A percentile compares a stretch with the other conserved stretches of the same genome.
Evolutionary conservation across 805 yeast species (phyloP).

Genomic region (Candida multigemmis): DNA sequence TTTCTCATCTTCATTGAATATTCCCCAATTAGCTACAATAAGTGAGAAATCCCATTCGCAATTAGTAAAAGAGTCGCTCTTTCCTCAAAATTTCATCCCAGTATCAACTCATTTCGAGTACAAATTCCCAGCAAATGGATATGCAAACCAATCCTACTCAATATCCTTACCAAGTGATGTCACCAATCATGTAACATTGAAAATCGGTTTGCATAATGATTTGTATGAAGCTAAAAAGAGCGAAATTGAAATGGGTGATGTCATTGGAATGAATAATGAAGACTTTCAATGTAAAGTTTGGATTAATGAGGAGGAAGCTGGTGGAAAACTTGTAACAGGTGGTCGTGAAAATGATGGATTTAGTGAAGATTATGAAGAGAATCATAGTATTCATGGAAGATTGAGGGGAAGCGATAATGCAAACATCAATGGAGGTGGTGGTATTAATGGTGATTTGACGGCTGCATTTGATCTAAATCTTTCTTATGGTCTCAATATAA

Average conservation of each 20-base stretch:
- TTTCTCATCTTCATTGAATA: constrained; percentile 17
- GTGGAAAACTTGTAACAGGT: constrained; percentile 16
- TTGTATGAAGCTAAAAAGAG: constrained; percentile 20
- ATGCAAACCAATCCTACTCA: constrained; percentile 27
- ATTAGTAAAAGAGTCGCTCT: constrained; percentile 15
- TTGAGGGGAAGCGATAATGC: too few species aligned
- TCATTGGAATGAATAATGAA: constrained; percentile 26
- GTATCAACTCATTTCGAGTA: constrained; percentile 27
- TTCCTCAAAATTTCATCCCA: constrained; percentile 19
- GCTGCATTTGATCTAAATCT: constrained; percentile 30
- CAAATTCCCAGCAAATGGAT: constrained; percentile 28
- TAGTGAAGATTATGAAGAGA: constrained; percentile 24
- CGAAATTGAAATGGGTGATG: constrained; percentile 22
- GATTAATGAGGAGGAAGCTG: constrained; percentile 31
- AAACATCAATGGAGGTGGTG: too few species aligned
- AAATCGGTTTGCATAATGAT: constrained; percentile 24
- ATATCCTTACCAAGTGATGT: constrained; percentile 28
- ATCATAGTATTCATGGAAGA: too few species aligned
- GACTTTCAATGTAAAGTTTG: constrained; percentile 31
- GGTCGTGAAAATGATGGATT: constrained; percentile 10
- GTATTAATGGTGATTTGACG: constrained; percentile 11
- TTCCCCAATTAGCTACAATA: constrained; percentile 4
- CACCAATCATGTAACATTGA: constrained; percentile 23
- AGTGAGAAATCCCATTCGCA: constrained; percentile 10
- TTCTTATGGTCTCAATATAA: constrained; percentile 29